These are phyloP conservation scores for Heracleum sosnowskyi DNA, from an alignment of 129 eudicot genomes.

Conservation along the genomic window DNA sequence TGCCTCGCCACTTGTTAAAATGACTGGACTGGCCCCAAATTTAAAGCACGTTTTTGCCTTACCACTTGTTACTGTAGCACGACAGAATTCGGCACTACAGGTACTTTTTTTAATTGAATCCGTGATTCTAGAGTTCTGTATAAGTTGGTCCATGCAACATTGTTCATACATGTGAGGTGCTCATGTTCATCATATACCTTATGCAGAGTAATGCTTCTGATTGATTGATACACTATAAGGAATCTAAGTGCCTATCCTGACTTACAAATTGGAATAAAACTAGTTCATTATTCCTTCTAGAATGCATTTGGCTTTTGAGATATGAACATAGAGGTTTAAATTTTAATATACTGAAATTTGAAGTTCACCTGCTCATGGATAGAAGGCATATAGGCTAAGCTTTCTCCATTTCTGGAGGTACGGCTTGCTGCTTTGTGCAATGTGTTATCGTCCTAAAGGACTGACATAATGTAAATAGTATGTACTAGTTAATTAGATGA, in stretches of 20 bases:
- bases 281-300: not conserved
- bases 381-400: not conserved
- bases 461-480: not conserved
- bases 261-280: not conserved
- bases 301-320: not conserved
- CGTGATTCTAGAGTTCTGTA: not conserved
- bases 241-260: not conserved
- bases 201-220: not conserved
- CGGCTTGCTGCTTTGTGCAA: not conserved
- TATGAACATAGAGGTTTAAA: not conserved
- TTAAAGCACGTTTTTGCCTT: constrained; percentile 54
- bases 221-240: not conserved
- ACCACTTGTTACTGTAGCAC: constrained; percentile 21
- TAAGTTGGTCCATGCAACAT: not conserved
- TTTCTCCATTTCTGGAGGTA: too few relatives aligned
- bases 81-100: not conserved
- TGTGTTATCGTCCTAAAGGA: not conserved
- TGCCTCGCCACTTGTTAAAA: constrained; percentile 42
- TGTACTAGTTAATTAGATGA: too few relatives aligned
- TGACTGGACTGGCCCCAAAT: constrained; percentile 34
- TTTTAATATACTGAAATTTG: not conserved
- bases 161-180: not conserved
- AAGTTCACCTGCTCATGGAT: not conserved
- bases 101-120: not conserved
- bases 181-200: not conserved